phyloP scores from a whole-genome alignment of 345 rosid genomes.

The Eucalyptus marginata region DNA sequence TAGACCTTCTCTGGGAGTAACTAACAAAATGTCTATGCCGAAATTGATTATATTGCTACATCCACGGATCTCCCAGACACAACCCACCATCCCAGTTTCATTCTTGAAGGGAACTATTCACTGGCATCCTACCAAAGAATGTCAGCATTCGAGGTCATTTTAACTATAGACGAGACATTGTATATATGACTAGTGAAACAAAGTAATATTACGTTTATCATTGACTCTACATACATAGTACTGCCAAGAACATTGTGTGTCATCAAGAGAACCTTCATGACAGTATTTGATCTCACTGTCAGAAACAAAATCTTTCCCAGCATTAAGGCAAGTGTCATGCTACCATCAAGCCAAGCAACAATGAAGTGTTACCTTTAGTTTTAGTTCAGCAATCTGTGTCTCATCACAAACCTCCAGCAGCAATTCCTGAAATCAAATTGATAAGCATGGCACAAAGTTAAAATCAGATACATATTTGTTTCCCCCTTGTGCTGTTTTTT shows the following conservation, averaged over 20 bases:
- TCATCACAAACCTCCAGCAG: slow-evolving; percentile 88
- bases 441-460: neutral
- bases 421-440: slow-evolving; percentile 34
- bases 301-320: neutral
- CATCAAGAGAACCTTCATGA: neutral
- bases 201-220: no score
- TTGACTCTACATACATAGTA: no score
- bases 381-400: slow-evolving; percentile 85
- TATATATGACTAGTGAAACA: no score
- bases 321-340: neutral
- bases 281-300: neutral
- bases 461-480: neutral
- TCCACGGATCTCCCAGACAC: neutral
- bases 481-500: no score
- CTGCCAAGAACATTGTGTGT: no score
- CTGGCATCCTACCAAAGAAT: neutral
- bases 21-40: neutral
- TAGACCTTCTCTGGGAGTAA: neutral
- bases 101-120: neutral
- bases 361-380: slow-evolving; percentile 59
- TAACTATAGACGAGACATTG: neutral
- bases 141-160: neutral
- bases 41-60: neutral
- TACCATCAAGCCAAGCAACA: neutral
- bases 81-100: neutral